Evolutionary conservation across 768 basidiomycete species (phyloP).

Genomic region (Calocybe indica): DNA sequence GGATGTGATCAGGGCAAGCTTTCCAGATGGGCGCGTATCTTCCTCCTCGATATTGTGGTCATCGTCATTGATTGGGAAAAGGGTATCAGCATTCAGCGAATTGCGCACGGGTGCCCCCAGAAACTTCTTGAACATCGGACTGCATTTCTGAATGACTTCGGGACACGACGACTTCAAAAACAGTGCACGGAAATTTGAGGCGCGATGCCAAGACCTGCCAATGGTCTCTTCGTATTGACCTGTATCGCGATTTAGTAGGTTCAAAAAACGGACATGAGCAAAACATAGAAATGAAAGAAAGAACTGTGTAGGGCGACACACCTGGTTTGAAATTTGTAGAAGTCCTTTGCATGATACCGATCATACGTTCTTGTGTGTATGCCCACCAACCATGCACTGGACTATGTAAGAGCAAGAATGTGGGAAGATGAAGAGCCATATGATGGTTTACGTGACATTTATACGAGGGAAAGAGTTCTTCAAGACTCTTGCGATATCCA

Average conservation of each 20-base stretch:
- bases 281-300: no score
- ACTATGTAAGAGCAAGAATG: slow-evolving; percentile 24
- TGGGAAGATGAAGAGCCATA: slow-evolving; percentile 28
- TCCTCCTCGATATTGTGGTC: no score
- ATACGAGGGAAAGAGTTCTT: slow-evolving; percentile 21
- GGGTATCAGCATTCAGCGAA: no score
- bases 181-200: slow-evolving; percentile 9
- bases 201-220: slow-evolving; percentile 7
- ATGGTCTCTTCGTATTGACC: slow-evolving; percentile 12
- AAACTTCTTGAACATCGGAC: slow-evolving; percentile 3
- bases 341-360: slow-evolving; percentile 22
- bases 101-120: no score
- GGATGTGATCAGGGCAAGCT: no score
- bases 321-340: slow-evolving; percentile 25
- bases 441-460: slow-evolving; percentile 31
- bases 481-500: slow-evolving; percentile 23
- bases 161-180: slow-evolving; percentile 6
- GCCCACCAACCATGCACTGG: slow-evolving; percentile 30
- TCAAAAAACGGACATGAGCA: no score
- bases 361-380: slow-evolving; percentile 28
- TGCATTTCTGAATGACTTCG: slow-evolving; percentile 1
- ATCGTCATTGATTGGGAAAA: no score
- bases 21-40: no score
- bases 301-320: slow-evolving; percentile 2
- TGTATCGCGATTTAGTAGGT: not conserved